Conservation (phyloP, 176 grass and related monocot genomes). For the Musa acuminata region DNA sequence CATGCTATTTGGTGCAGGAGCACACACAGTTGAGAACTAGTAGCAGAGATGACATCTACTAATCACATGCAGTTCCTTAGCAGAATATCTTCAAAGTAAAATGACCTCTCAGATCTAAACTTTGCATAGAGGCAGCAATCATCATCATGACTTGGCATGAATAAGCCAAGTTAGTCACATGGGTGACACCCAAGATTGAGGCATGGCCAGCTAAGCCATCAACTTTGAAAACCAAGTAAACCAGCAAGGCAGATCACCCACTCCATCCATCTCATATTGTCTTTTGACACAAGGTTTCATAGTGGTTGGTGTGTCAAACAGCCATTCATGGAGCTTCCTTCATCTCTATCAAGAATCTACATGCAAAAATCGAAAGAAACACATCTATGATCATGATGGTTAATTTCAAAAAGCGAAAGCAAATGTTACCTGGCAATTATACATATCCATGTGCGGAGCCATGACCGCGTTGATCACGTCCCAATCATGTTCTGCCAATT, state of each 20-base stretch:
- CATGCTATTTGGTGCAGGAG: not conserved
- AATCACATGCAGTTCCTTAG: not conserved
- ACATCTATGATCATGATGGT: too few species aligned
- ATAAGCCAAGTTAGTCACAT: not conserved
- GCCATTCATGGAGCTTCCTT: too few species aligned
- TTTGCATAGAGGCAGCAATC: not conserved
- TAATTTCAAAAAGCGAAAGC: too few species aligned
- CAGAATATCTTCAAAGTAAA: not conserved
- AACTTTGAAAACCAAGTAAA: not conserved
- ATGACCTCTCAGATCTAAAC: not conserved
- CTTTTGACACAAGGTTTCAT: too few species aligned
- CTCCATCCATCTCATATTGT: too few species aligned
- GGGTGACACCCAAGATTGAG: not conserved
- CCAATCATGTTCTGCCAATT: not conserved
- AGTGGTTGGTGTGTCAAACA: too few species aligned
- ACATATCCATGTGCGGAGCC: not conserved
- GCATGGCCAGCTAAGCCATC: not conserved
- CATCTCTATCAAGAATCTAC: too few species aligned
- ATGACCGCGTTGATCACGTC: not conserved
- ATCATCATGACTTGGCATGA: not conserved
- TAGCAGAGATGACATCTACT: not conserved
- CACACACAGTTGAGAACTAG: not conserved
- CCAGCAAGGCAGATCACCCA: too few species aligned
- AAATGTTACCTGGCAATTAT: too few species aligned
- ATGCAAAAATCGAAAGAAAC: too few species aligned